phyloP scores from a whole-genome alignment of 2,329 filamentous ascomycete genomes.

The Teratosphaeriaceae sp. region DNA sequence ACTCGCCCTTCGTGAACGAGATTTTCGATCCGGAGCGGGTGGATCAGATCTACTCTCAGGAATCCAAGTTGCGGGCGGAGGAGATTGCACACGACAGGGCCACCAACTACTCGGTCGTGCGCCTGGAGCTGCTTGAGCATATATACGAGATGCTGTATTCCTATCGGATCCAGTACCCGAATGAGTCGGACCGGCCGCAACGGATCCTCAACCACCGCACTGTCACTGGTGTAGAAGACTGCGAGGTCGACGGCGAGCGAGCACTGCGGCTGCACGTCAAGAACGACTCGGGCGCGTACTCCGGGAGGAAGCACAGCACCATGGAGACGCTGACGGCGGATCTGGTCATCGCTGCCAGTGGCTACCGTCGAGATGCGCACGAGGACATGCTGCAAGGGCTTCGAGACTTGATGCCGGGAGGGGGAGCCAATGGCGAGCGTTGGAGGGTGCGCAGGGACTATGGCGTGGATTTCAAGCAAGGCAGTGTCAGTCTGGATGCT shows the following conservation, averaged over 20 bases:
- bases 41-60: conserved; percentile 65
- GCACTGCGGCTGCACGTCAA: conserved; percentile 55
- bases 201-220: conserved; percentile 66
- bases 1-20: conserved; percentile 95
- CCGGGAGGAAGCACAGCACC: conserved; percentile 29
- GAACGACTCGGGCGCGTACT: conserved; percentile 40
- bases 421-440: conserved; percentile 39
- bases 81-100: conserved; percentile 64
- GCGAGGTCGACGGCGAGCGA: conserved; percentile 30
- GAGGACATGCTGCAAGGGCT: conserved; percentile 66
- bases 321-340: conserved; percentile 66
- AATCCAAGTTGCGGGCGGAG: conserved; percentile 54
- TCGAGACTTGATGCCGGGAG: conserved; percentile 57
- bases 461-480: conserved; percentile 62
- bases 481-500: conserved; percentile 61
- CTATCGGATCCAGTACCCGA: conserved; percentile 64
- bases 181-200: conserved; percentile 74
- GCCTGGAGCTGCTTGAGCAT: conserved; percentile 80
- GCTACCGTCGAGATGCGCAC: conserved; percentile 73
- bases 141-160: conserved; percentile 85
- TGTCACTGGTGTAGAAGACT: conserved; percentile 49
- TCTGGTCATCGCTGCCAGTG: conserved; percentile 78
- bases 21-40: conserved; percentile 89
- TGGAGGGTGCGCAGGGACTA: conserved; percentile 74
- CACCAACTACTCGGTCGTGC: conserved; percentile 93